These are phyloP conservation scores for Claviceps pazoutovae DNA, from an alignment of 2,329 filamentous ascomycete genomes.

Conservation along the genomic window DNA sequence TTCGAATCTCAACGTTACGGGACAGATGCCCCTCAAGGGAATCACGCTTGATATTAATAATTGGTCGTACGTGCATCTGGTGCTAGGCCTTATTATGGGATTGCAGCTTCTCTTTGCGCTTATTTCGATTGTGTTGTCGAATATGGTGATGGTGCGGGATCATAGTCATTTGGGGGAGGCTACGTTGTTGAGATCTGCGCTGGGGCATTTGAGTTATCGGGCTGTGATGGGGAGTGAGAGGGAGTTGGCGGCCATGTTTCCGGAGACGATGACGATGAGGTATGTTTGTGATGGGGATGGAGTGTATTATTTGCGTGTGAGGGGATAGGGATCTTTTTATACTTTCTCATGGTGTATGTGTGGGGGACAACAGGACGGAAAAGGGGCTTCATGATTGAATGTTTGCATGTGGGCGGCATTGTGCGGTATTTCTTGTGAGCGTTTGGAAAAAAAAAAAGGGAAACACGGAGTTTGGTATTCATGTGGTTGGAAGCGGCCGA, in stretches of 20 bases:
- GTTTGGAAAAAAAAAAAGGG: no score
- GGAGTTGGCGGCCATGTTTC: slow-evolving; percentile 7
- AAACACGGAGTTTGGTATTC: no score
- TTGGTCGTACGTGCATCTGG: slow-evolving; percentile 19
- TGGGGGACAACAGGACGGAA: no score
- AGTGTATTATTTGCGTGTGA: slow-evolving; percentile 4
- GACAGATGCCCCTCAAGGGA: slow-evolving; percentile 18
- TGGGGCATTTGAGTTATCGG: slow-evolving; percentile 7
- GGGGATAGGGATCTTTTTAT: background rate
- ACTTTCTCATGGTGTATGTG: no score
- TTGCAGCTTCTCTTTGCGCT: slow-evolving; percentile 17
- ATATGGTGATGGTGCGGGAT: slow-evolving; percentile 15
- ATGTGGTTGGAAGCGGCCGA: no score
- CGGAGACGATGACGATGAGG: slow-evolving; percentile 3
- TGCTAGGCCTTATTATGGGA: slow-evolving; percentile 18
- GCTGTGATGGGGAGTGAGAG: slow-evolving; percentile 9
- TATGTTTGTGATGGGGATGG: slow-evolving; percentile 5
- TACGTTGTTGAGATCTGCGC: slow-evolving; percentile 9
- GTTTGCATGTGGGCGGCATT: no score
- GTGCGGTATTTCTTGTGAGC: no score
- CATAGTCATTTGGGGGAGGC: slow-evolving; percentile 12
- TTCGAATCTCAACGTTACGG: slow-evolving; percentile 11
- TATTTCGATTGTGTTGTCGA: slow-evolving; percentile 11
- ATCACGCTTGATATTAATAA: slow-evolving; percentile 18
- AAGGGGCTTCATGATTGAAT: no score